Evolutionary conservation across 306 rosid genomes (phyloP), one percentile per base, ranked within the genome.

Genomic region (Dalbergia cochinchinensis): DNA sequence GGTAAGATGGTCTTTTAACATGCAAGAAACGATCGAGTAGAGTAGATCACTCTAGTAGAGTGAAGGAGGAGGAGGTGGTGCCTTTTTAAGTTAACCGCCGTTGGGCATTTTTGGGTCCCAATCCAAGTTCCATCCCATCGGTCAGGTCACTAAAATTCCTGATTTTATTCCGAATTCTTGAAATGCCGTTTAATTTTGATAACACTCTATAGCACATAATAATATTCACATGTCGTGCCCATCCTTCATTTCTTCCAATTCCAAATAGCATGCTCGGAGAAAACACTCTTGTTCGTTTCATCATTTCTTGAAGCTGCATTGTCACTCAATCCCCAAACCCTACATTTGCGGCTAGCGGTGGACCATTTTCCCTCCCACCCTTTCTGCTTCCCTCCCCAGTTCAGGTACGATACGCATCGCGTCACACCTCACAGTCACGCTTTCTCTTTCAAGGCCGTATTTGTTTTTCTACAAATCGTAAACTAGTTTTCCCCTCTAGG

Each of bases 1-100:
- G 79, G n/a, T 47, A 81, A 67, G 75, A 81, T 11, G 8, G 84
- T 74, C 69, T 74, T 81, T 81, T 57, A 20, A 20, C 13, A 67
- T 3, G 3, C 15, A 57, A 51, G 63, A 66, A 57, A 80, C 33
- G 15, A 54, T 33, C 9, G 73, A 48, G 51, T 62, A 16, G 14
- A 15, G 31, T n/a, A 61, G 19, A 31, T 20, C 39, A 22, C 4
- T 60, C 4, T 7, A 19, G 11, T 33, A 53, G 44, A 42, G 31
- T 53, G 74, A 68, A 22, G 59, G 48, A 55, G 60, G 42, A 37
- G 41, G 44, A 12, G 84, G 51, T 12, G 58, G 51, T 16, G 65
- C 37, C 9, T 59, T 60, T 71, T 61, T 71, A 71, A 71, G 51
- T 47, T 34, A 76, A 76, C 72, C 80, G 72, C 53, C 39, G 65